These are phyloP conservation scores for Naganishia cerealis DNA, from an alignment of 1,284 basidiomycete genomes.

Conservation along the genomic window DNA sequence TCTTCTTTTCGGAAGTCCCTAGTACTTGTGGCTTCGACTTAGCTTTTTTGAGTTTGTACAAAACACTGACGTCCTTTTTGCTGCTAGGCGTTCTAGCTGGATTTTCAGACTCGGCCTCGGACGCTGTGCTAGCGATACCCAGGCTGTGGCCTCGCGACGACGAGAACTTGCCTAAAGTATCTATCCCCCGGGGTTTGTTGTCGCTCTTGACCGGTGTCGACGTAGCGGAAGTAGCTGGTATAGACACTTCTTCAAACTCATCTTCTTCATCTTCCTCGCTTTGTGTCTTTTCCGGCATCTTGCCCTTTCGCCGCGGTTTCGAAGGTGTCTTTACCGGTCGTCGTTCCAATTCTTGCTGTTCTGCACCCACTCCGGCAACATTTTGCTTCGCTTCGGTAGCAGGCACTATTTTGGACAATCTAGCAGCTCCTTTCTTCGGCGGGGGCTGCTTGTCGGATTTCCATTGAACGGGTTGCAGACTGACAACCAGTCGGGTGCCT, in stretches of 20 bases:
- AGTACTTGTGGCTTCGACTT: slow-evolving; percentile 40
- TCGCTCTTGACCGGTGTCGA: slow-evolving; percentile 8
- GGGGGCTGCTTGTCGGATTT: slow-evolving; percentile 52
- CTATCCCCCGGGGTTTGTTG: slow-evolving; percentile 12
- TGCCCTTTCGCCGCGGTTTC: slow-evolving; percentile 43
- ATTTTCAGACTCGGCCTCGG: slow-evolving; percentile 26
- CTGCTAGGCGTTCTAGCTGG: slow-evolving; percentile 10
- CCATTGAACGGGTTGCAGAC: slow-evolving; percentile 89
- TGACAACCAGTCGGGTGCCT: slow-evolving; percentile 82
- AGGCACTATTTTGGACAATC: background rate
- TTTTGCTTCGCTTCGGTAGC: slow-evolving; percentile 8
- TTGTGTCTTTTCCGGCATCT: slow-evolving; percentile 41
- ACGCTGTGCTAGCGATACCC: slow-evolving; percentile 18
- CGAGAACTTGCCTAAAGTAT: slow-evolving; percentile 13
- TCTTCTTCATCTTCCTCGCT: slow-evolving; percentile 44
- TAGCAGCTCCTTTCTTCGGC: slow-evolving; percentile 42
- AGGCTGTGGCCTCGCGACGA: background rate
- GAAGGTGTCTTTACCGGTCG: slow-evolving; percentile 33
- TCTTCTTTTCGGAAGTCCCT: slow-evolving; percentile 37
- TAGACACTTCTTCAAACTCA: slow-evolving; percentile 52
- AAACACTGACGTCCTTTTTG: slow-evolving; percentile 25
- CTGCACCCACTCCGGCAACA: slow-evolving; percentile 9
- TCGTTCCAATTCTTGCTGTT: slow-evolving; percentile 3
- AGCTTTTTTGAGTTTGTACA: slow-evolving; percentile 32
- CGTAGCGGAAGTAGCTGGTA: slow-evolving; percentile 37